Conservation (phyloP, 2,329 filamentous ascomycete species). For the Aspergillus flavus region DNA sequence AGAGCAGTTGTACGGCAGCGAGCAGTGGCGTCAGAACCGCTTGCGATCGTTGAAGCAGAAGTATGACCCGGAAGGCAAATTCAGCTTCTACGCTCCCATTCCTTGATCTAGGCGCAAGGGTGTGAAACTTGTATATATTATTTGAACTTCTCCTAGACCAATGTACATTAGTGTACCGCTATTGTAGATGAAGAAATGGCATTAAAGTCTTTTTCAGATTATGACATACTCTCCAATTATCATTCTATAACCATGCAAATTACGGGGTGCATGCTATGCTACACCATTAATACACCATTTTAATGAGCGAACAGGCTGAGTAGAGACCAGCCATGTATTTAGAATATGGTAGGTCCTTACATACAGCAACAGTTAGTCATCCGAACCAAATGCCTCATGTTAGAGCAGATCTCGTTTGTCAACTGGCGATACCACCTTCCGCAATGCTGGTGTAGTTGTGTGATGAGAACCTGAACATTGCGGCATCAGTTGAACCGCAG, state of each 20-base stretch:
- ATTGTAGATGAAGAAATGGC: neutral
- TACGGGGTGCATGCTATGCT: neutral
- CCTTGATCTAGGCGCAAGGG: constrained; percentile 4
- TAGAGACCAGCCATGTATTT: neutral
- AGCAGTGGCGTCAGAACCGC: constrained; percentile 35
- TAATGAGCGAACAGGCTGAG: too few species aligned
- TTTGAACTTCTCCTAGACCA: too few species aligned
- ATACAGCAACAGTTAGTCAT: neutral
- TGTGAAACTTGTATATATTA: neutral
- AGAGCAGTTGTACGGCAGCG: constrained; percentile 32
- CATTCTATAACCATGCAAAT: neutral
- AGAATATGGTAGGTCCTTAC: neutral
- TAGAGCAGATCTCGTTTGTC: neutral
- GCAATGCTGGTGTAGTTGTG: too few species aligned
- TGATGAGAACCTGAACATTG: too few species aligned
- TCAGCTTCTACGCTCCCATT: constrained; percentile 34
- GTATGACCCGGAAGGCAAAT: constrained; percentile 38
- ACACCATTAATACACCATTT: neutral
- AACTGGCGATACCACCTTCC: neutral
- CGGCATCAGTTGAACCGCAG: too few species aligned
- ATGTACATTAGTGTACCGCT: neutral
- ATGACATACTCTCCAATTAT: neutral
- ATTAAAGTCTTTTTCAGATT: neutral
- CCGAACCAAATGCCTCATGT: neutral
- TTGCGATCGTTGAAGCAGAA: constrained; percentile 35